Percentiles rank a stretch among this genome's conserved stretches.
Evolutionary conservation across 345 rosid genomes (phyloP).

Genomic region (Anastatica hierochuntica): DNA sequence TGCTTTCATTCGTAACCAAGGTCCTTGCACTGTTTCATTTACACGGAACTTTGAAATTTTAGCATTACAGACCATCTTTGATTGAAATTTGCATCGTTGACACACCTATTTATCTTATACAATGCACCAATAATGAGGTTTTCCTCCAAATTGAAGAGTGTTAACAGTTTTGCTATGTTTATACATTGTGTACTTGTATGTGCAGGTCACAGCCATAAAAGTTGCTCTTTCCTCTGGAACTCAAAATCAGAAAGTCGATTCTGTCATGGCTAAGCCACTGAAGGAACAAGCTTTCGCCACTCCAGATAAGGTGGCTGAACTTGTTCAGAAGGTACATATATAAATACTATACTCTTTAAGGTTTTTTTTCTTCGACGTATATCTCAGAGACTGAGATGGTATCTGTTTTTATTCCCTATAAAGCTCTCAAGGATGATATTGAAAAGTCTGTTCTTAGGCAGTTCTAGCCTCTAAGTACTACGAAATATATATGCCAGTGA

Average conservation of each 20-base stretch:
- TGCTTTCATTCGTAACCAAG: conserved; percentile 98
- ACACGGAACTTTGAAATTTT: too few relatives aligned
- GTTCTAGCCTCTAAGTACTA: too few relatives aligned
- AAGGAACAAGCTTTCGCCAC: conserved; percentile 95
- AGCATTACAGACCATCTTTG: not conserved
- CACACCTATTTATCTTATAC: not conserved
- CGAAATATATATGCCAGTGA: too few relatives aligned
- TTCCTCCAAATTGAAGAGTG: not conserved
- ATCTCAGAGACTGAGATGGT: too few relatives aligned
- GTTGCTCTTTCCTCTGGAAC: conserved; percentile 56
- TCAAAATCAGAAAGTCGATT: conserved; percentile 56
- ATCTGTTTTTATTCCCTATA: too few relatives aligned
- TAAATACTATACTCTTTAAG: too few relatives aligned
- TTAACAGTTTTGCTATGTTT: conserved; percentile 4
- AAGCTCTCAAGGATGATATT: conserved; percentile 13
- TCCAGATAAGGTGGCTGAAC: conserved; percentile 90
- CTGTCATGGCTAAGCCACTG: conserved; percentile 71
- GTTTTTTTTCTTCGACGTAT: too few relatives aligned
- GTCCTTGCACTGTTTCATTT: conserved; percentile 20
- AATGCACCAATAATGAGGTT: not conserved
- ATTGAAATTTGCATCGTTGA: too few relatives aligned
- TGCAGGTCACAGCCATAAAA: conserved; percentile 81
- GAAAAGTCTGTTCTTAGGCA: too few relatives aligned
- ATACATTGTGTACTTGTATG: conserved; percentile 4
- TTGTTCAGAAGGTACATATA: conserved; percentile 68